Base-by-base conservation (phyloP, 106 monocot species). In the Agapanthus africanus region DNA sequence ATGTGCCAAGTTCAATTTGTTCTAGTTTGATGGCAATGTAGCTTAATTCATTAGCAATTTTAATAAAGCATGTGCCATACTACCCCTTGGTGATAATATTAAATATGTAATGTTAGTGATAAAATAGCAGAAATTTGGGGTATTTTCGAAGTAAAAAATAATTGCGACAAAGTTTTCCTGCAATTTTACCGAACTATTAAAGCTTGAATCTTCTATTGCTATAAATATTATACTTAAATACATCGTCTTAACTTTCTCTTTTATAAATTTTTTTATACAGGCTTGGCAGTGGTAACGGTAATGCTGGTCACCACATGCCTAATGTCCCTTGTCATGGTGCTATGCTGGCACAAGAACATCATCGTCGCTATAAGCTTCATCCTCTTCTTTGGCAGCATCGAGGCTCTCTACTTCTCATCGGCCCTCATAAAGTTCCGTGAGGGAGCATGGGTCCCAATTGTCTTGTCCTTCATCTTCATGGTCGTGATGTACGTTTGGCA, bases 261-360 rank as follows among this genome's bases (percentile, higher is more conserved):
- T 28, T 66, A 16, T 66, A 37, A 44, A 16, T 14, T 68, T 50
- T 50, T 8, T 72, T 54, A 18, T 28, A 60, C 77, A 93, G 90
- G 99, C 0, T 83, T 99, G 70, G 90, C 99, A 25, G 85, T 99
- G 42, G 82, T 99, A 46, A 85, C 93, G 0, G 99, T 99, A 31
- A 99, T 99, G 99, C 79, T 99, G 19, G 99, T 99, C 40, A 99
- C 99, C 15, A 99, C 99, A 54, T 99, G 99, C 59, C 66, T 99
- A 69, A 99, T 93, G 99, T 90, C 90, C 13, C 71, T 99, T 18
- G 93, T 93, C 61, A 93, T 99, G 38, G 87, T 99, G 27, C 72
- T 99, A 3, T 87, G 86, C 68, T 99, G 93, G 93, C 80, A 81
- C 49, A 74, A 76, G 75, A 99, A 78, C 68, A 83, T 99, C 41